These are phyloP conservation scores for Venturia asperata DNA, from an alignment of 2,329 filamentous ascomycete genomes.

Conservation along the genomic window DNA sequence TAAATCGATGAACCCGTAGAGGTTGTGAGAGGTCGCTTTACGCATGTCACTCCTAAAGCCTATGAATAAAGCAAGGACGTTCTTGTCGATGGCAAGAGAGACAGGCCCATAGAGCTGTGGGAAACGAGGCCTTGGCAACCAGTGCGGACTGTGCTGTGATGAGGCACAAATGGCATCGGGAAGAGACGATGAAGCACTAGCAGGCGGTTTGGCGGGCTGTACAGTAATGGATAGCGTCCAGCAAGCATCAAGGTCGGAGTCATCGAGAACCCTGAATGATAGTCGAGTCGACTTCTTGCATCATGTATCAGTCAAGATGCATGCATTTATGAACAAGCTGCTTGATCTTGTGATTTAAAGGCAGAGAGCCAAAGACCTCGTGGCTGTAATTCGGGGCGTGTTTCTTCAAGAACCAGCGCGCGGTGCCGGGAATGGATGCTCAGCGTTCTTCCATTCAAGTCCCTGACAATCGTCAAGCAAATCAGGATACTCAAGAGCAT, in stretches of 20 bases:
- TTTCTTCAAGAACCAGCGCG: background rate
- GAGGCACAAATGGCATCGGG: background rate
- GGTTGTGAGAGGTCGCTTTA: background rate
- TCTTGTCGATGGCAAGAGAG: no score
- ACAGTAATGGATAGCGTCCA: no score
- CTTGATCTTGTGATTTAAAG: background rate
- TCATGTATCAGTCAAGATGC: no score
- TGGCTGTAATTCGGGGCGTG: background rate
- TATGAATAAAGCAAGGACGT: no score
- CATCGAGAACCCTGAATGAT: no score
- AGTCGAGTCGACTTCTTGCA: no score
- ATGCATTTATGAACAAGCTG: background rate
- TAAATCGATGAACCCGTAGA: background rate
- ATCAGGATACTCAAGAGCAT: background rate
- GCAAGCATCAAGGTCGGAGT: no score
- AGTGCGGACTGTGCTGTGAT: background rate
- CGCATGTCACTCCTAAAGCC: no score
- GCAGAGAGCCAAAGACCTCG: background rate
- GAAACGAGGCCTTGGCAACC: no score
- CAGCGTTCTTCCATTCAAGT: background rate
- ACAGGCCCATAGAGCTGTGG: no score
- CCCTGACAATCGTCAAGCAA: background rate
- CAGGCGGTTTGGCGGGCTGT: no score
- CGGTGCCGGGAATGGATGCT: background rate
- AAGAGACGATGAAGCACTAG: no score